Conservation (phyloP, 768 basidiomycete species). For the Lanmaoa pseudosensibilis region DNA sequence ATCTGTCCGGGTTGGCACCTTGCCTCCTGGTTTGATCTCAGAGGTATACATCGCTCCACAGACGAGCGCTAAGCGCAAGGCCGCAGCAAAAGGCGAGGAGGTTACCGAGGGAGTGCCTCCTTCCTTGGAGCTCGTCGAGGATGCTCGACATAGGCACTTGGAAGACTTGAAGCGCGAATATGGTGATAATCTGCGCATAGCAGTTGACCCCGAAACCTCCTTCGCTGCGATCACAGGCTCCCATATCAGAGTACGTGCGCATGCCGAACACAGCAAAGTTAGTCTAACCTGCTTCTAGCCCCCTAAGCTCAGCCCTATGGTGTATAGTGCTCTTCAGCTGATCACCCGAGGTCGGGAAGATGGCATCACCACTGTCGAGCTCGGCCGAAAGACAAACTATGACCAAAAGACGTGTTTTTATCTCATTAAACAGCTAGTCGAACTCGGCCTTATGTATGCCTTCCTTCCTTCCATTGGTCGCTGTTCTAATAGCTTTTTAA, state of each 20-base stretch:
- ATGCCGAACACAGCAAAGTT: neutral
- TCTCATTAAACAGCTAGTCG: slow-evolving; percentile 72
- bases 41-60: slow-evolving; percentile 83
- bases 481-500: slow-evolving; percentile 2
- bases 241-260: slow-evolving; percentile 67
- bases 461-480: neutral
- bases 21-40: slow-evolving; percentile 56
- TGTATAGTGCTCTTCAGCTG: slow-evolving; percentile 80
- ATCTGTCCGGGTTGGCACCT: slow-evolving; percentile 70
- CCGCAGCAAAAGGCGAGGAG: slow-evolving; percentile 55
- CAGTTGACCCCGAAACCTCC: slow-evolving; percentile 70
- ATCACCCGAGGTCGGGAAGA: slow-evolving; percentile 78
- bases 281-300: slow-evolving; percentile 46
- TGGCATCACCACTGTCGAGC: slow-evolving; percentile 75
- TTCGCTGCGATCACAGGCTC: slow-evolving; percentile 83
- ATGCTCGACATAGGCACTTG: slow-evolving; percentile 55
- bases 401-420: slow-evolving; percentile 92
- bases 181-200: slow-evolving; percentile 68
- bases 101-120: slow-evolving; percentile 42
- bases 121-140: slow-evolving; percentile 51
- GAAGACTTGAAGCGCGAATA: slow-evolving; percentile 56
- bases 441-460: slow-evolving; percentile 71
- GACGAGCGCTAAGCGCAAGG: slow-evolving; percentile 63
- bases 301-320: slow-evolving; percentile 78
- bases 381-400: slow-evolving; percentile 76